Percentiles rank a stretch among this genome's conserved stretches.
These are phyloP conservation scores for Rhexocercosporidium sp. DNA, from an alignment of 2,329 filamentous ascomycete species.

Conservation along the genomic window DNA sequence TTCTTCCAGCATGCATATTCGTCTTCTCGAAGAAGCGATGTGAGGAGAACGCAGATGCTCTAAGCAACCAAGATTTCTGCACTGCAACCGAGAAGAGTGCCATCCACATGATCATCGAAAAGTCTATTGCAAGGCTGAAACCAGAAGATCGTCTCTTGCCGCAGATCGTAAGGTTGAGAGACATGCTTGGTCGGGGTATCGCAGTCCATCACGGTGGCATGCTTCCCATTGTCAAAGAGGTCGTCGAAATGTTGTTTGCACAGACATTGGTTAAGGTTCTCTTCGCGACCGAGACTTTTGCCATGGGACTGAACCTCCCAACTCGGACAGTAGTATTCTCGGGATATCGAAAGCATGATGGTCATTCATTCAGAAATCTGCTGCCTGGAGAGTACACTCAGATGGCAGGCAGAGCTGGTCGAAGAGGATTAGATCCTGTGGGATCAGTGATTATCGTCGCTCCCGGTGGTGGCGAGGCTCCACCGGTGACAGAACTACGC, in stretches of 20 bases:
- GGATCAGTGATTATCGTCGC: slow-evolving; percentile 95
- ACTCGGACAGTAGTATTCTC: slow-evolving; percentile 98
- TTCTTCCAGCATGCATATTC: slow-evolving; percentile 94
- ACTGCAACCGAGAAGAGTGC: slow-evolving; percentile 93
- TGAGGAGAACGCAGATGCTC: slow-evolving; percentile 93
- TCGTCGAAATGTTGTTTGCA: slow-evolving; percentile 96
- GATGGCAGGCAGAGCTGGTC: slow-evolving; percentile 94
- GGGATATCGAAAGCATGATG: slow-evolving; percentile 95
- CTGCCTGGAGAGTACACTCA: slow-evolving; percentile 97
- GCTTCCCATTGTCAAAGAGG: slow-evolving; percentile 94
- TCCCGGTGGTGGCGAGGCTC: slow-evolving; percentile 81
- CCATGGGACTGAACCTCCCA: slow-evolving; percentile 95
- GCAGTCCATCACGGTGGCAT: slow-evolving; percentile 96
- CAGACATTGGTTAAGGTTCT: slow-evolving; percentile 95
- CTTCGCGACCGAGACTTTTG: slow-evolving; percentile 97
- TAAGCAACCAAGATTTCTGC: slow-evolving; percentile 94
- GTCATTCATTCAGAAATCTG: slow-evolving; percentile 87
- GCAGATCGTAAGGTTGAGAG: slow-evolving; percentile 86
- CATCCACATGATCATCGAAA: slow-evolving; percentile 97
- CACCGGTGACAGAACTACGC: slow-evolving; percentile 79
- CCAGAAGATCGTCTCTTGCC: slow-evolving; percentile 89
- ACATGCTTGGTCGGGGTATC: slow-evolving; percentile 85
- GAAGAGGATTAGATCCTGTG: slow-evolving; percentile 89
- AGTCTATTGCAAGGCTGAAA: slow-evolving; percentile 88
- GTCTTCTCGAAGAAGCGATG: slow-evolving; percentile 98